Percentiles rank a stretch among this genome's conserved stretches.
Evolutionary conservation across 2,329 filamentous ascomycete species (phyloP).

Genomic region (Aspergillus hiratsukae): DNA sequence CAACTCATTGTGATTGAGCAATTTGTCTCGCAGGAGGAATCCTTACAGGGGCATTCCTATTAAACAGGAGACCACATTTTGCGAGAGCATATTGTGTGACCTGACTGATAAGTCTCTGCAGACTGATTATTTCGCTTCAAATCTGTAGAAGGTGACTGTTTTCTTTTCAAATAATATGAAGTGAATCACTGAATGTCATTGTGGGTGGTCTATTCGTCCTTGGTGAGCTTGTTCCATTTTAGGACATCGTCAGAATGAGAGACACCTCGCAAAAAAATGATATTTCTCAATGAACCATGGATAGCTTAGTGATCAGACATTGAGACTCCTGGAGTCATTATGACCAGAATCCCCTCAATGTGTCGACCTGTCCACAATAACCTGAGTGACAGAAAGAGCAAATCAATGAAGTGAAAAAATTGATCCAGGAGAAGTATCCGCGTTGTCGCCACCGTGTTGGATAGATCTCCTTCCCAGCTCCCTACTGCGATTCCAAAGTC

Average conservation of each 20-base stretch:
- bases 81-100: too few relatives aligned
- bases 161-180: neutral
- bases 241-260: neutral
- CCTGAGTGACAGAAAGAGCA: neutral
- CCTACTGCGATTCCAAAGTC: neutral
- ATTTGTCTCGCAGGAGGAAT: too few relatives aligned
- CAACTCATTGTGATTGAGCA: too few relatives aligned
- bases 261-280: neutral
- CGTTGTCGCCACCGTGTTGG: neutral
- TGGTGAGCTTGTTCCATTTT: neutral
- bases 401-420: neutral
- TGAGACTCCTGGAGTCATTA: neutral
- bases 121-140: neutral
- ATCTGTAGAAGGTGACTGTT: neutral
- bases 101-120: too few relatives aligned
- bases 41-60: too few relatives aligned
- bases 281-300: neutral
- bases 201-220: neutral
- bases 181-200: neutral
- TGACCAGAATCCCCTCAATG: neutral
- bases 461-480: neutral
- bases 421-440: neutral
- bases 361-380: neutral
- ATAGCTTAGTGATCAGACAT: neutral
- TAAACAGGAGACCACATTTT: too few relatives aligned